These are phyloP conservation scores for Insectozyma bohioensis DNA, from an alignment of 1,139 yeast genomes.

Conservation along the genomic window DNA sequence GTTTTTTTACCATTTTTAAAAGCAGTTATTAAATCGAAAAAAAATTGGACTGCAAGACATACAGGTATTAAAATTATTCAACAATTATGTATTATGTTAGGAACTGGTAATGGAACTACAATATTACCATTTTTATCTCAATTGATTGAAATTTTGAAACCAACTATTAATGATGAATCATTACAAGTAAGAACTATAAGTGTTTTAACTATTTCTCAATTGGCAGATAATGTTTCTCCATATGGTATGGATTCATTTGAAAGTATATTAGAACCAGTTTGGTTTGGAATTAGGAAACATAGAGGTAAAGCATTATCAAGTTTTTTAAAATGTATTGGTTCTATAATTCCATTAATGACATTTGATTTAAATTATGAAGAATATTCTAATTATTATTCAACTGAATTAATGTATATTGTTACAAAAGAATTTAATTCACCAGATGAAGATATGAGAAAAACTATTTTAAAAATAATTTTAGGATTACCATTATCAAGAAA, in stretches of 20 bases:
- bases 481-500: constrained; percentile 33
- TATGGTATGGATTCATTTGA: constrained; percentile 92
- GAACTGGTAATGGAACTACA: constrained; percentile 56
- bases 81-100: constrained; percentile 68
- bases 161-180: constrained; percentile 70
- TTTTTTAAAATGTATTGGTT: constrained; percentile 76
- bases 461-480: constrained; percentile 51
- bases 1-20: constrained; percentile 73
- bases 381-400: constrained; percentile 74
- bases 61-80: constrained; percentile 82
- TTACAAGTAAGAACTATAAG: constrained; percentile 66
- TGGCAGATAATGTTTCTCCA: constrained; percentile 87
- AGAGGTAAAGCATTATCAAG: constrained; percentile 79
- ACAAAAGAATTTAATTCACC: constrained; percentile 76
- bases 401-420: constrained; percentile 66
- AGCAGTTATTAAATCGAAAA: constrained; percentile 79
- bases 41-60: constrained; percentile 83
- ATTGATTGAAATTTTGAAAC: constrained; percentile 59
- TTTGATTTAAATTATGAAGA: constrained; percentile 54
- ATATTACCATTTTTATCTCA: constrained; percentile 72
- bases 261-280: constrained; percentile 63
- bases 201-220: constrained; percentile 67
- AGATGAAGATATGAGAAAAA: constrained; percentile 84
- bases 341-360: constrained; percentile 82
- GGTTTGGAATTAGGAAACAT: constrained; percentile 77